A percentile compares a stretch with the other conserved stretches of the same genome.
phyloP scores from a whole-genome alignment of 768 basidiomycete species.

The Paxillus involutus region DNA sequence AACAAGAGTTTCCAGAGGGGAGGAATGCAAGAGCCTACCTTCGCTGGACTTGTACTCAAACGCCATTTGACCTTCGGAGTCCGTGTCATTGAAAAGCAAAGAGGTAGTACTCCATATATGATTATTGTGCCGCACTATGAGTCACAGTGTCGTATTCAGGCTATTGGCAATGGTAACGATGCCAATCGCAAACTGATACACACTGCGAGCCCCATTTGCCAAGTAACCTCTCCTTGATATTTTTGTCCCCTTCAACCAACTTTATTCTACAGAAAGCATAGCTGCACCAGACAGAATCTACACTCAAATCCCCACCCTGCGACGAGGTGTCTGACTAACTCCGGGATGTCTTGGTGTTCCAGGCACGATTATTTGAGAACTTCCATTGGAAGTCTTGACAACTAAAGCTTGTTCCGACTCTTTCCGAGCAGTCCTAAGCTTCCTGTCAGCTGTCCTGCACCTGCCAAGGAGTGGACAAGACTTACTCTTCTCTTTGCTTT shows the following conservation, averaged over 20 bases:
- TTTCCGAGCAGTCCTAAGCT: slow-evolving; percentile 57
- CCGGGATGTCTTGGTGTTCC: slow-evolving; percentile 78
- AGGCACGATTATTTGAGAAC: slow-evolving; percentile 72
- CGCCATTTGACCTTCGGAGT: slow-evolving; percentile 1
- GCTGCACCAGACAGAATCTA: not conserved
- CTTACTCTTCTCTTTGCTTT: slow-evolving; percentile 68
- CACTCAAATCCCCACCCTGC: slow-evolving; percentile 62
- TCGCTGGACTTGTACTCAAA: slow-evolving; percentile 20
- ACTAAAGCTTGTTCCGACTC: slow-evolving; percentile 60
- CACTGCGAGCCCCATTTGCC: no score
- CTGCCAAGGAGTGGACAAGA: slow-evolving; percentile 6
- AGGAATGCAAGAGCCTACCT: slow-evolving; percentile 39
- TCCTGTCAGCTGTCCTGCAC: slow-evolving; percentile 7
- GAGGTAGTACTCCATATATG: not conserved
- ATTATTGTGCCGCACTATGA: not conserved
- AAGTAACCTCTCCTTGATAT: not conserved
- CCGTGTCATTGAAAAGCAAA: not conserved
- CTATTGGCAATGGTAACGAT: slow-evolving; percentile 5
- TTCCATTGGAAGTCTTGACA: slow-evolving; percentile 50
- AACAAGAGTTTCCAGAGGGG: slow-evolving; percentile 60
- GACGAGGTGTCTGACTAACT: slow-evolving; percentile 73
- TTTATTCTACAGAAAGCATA: slow-evolving; percentile 2
- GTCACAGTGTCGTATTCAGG: slow-evolving; percentile 3
- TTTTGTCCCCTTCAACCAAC: not conserved
- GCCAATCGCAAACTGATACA: slow-evolving; percentile 1